These are phyloP conservation scores for Kokia cookei DNA, from an alignment of 441 rosid species.

Conservation along the genomic window DNA sequence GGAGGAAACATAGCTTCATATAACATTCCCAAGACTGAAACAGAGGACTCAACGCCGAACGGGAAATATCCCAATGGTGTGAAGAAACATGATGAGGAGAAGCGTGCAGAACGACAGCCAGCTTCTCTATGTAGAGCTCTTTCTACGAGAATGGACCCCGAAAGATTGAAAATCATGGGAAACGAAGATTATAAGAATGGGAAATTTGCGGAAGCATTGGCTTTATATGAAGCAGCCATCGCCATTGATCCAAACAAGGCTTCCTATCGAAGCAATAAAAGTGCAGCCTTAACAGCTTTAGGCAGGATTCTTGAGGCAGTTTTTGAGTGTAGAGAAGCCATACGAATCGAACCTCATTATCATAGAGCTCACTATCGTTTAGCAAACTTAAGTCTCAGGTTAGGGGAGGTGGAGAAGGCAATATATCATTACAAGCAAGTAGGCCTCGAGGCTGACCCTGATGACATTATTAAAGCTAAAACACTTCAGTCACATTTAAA, in stretches of 20 bases:
- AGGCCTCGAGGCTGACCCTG: slow-evolving; percentile 73
- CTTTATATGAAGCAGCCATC: slow-evolving; percentile 93
- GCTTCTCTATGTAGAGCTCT: slow-evolving; percentile 76
- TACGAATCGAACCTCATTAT: slow-evolving; percentile 75
- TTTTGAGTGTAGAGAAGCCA: slow-evolving; percentile 87
- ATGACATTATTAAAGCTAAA: slow-evolving; percentile 60
- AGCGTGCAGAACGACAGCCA: slow-evolving; percentile 19
- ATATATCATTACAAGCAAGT: slow-evolving; percentile 75
- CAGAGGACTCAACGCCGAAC: slow-evolving; percentile 14
- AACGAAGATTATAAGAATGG: slow-evolving; percentile 96
- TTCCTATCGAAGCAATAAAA: slow-evolving; percentile 82
- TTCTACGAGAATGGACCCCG: slow-evolving; percentile 95
- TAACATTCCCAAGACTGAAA: slow-evolving; percentile 11
- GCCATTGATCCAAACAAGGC: slow-evolving; percentile 83
- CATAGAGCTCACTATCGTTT: slow-evolving; percentile 92
- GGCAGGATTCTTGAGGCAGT: slow-evolving; percentile 84
- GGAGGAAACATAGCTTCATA: slow-evolving; percentile 16
- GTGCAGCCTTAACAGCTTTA: slow-evolving; percentile 82
- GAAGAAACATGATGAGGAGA: slow-evolving; percentile 21
- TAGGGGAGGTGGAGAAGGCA: slow-evolving; percentile 86
- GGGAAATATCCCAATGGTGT: slow-evolving; percentile 34
- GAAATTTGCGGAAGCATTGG: slow-evolving; percentile 83
- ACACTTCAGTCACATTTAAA: slow-evolving; percentile 42
- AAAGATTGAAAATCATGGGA: slow-evolving; percentile 84
- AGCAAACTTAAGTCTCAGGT: slow-evolving; percentile 80